Base-by-base conservation (phyloP, 2,329 filamentous ascomycete genomes). In the Leptoxyphium fumago region DNA sequence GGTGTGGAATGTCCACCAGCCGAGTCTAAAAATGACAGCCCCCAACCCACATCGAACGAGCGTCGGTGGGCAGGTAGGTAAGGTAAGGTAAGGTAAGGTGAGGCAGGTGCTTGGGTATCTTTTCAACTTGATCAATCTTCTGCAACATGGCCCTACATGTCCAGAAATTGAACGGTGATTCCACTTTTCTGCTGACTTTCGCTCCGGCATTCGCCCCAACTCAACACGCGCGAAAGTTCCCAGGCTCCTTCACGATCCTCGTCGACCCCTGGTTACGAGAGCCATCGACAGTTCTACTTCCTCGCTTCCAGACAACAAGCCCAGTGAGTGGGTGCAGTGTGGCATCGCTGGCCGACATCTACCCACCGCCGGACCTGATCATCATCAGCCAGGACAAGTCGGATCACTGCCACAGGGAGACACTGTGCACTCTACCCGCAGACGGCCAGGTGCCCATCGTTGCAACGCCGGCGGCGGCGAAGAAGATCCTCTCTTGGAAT, bases 201-300 rank as follows among this genome's bases (percentile, higher is more conserved):
- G 66, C 72, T 45, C 74, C 75, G 29, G 62, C 72, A 26, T 62
- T 66, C n/a, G 62, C 67, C 40, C 58, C 67, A 44, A 52, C 60
- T 38, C 52, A 60, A 15, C 61, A 61, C 45, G 64, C 58, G 41
- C 57, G 54, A 45, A 54, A 60, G 38, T 63, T 64, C 28, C 66
- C 68, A 10, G 66, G 66, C 42, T 69, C 73, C 3, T 85, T 81
- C 59, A 77, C 73, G 13, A 72, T 87, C 43, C 69, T 87, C 36
- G 62, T 86, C 42, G 82, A 88, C 57, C 82, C 83, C 2, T 85
- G 80, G 77, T 68, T 84, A 29, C 66, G 68, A 10, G 77, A 78
- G 0, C 64, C 73, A 3, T 76, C 77, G 10, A 74, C 72, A 43
- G 72, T 80, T 48, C 68, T 75, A 52, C 75, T 77, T 53, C 67